Evolutionary conservation across 495 filamentous ascomycete genomes (phyloP), one percentile per base, ranked within the genome.

Genomic region (Penicillium crystallinum): DNA sequence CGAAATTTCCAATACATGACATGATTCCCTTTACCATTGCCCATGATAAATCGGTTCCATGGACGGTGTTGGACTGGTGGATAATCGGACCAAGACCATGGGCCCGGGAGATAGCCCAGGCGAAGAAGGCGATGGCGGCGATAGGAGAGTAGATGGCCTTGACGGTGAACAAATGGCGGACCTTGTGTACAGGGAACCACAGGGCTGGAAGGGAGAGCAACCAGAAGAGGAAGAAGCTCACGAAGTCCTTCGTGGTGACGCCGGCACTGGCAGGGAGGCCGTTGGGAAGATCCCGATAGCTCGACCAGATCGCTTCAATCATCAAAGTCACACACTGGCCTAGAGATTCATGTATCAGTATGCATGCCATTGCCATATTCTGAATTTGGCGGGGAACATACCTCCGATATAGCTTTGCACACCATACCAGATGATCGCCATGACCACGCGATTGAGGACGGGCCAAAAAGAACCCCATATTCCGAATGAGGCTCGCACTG

Each of bases 381-480:
- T n/a, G n/a, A n/a, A n/a, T n/a, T n/a, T n/a, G n/a, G n/a, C n/a
- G n/a, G n/a, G 7, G 10, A n/a, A 8, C 5, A 12, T 70, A 79
- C 80, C 89, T 68, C 90, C 89, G 55, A 95, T 92, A 73, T 89
- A 95, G 7, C 81, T 70, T 62, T 95, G 90, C 9, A 93, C 89
- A 35, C 90, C 91, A 56, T 95, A 95, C 74, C 74, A 75, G 33
- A 75, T 73, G 10, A 68, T 87, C 83, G 90, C 87, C 85, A 95
- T 93, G 5, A 82, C 90, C 11, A 89, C 88, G 31, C 91, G 79
- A 62, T 96, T 96, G 57, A 97, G 84, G 4, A 96, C 86, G 1
- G 91, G 91, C 91, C 91, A 96, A 45, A 96, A 70, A 31, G 80
- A 84, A 2, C 90, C 90, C 84, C 88, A 95, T 52, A 93, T 88